These are phyloP conservation scores for Nothopassalora personata DNA, from an alignment of 2,329 filamentous ascomycete genomes.

Conservation along the genomic window DNA sequence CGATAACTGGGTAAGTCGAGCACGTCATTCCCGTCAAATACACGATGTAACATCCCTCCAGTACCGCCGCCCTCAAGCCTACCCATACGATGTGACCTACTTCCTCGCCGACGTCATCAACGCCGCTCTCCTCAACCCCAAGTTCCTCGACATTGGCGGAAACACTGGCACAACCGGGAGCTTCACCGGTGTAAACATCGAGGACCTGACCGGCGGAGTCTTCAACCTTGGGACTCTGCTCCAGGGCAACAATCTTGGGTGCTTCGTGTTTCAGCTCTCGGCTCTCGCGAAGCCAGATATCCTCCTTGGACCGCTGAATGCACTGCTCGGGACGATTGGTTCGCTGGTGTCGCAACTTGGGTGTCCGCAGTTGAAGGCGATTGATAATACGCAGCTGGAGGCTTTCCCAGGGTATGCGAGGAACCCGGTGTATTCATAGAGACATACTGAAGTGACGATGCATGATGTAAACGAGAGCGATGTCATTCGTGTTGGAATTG, in stretches of 20 bases:
- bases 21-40: not conserved
- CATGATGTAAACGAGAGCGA: too few relatives aligned
- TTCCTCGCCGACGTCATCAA: constrained; percentile 22
- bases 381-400: constrained; percentile 26
- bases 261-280: constrained; percentile 33
- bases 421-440: constrained; percentile 14
- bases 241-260: constrained; percentile 36
- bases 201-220: constrained; percentile 26
- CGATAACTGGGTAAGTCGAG: constrained; percentile 19
- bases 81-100: constrained; percentile 32
- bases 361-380: constrained; percentile 25
- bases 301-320: constrained; percentile 11
- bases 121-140: constrained; percentile 27
- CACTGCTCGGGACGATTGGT: constrained; percentile 10
- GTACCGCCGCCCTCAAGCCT: constrained; percentile 27
- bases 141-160: constrained; percentile 32
- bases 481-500: too few relatives aligned
- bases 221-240: constrained; percentile 19
- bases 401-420: constrained; percentile 28
- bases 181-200: constrained; percentile 23
- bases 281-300: constrained; percentile 33
- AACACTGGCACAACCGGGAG: constrained; percentile 24
- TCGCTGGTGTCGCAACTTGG: constrained; percentile 16
- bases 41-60: not conserved
- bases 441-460: not conserved